Percentiles rank a stretch among this genome's conserved stretches.
Conservation (phyloP, 1,284 basidiomycete genomes). For the Wallemia hederae region DNA sequence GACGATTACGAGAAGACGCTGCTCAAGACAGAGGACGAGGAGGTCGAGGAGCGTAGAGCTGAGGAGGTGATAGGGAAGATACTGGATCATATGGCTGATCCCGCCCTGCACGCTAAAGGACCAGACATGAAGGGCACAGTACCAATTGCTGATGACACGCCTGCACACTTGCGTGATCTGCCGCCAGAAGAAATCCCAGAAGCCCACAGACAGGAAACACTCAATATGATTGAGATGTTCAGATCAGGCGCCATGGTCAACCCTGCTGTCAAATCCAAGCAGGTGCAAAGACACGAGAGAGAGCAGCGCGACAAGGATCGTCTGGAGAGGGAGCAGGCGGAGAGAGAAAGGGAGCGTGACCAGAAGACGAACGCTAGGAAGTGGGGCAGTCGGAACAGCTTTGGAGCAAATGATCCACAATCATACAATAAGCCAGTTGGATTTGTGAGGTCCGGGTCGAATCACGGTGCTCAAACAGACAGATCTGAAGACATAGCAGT, state of each 20-base stretch:
- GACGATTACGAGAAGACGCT: constrained; percentile 52
- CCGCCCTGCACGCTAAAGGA: background rate
- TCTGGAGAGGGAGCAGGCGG: background rate
- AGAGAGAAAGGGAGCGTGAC: background rate
- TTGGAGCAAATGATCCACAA: background rate
- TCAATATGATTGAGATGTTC: background rate
- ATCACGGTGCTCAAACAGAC: background rate
- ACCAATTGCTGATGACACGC: background rate
- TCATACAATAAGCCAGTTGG: background rate
- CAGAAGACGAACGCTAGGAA: background rate
- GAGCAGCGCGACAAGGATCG: background rate
- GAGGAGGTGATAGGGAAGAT: background rate
- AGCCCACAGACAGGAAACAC: background rate
- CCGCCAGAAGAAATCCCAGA: background rate
- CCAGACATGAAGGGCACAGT: background rate
- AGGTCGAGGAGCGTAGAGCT: background rate
- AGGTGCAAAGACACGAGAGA: background rate
- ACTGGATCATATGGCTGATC: background rate
- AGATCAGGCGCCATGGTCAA: background rate
- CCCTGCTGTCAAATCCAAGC: background rate
- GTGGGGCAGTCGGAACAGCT: background rate
- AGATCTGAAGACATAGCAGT: background rate
- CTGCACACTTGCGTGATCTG: background rate
- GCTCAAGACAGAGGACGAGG: constrained; percentile 34
- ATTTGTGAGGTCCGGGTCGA: background rate